Evolutionary conservation across 2,329 filamentous ascomycete species (phyloP), one percentile per base, ranked within the genome.

Genomic region (Xylariales sp.): DNA sequence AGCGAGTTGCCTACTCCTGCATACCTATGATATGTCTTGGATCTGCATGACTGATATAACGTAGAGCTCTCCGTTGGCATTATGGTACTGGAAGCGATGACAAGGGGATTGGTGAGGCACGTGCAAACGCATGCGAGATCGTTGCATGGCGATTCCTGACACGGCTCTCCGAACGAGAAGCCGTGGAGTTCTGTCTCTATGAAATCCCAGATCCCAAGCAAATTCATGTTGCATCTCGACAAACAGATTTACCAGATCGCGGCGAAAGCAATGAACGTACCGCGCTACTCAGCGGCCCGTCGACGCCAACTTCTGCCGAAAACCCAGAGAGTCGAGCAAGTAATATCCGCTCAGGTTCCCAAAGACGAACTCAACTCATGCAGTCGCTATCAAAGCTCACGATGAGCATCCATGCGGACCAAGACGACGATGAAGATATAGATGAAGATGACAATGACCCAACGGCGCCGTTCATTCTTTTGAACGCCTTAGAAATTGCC

Each of bases 401-500:
- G 20, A 69, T 69, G 61, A 70, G 64, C 55, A 65, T 66, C 51
- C 60, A 66, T 9, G 49, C 56, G 32, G 59, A 57, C 14, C 51
- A 52, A 18, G 59, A 61, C 31, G 65, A 66, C 1, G 68, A 70
- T 3, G 70, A 76, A 4, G 59, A 61, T 31, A 64, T 66, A 1
- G 68, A 70, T 3, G 70, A 76, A 4, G 64, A 69, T 4, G 71
- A 76, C 9, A 71, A 77, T 6, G 78, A 86, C 37, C 79, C 85
- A 20, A 85, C 84, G 0, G 74, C 78, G 0, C 77, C 82, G 1
- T 95, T 95, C 58, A 80, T 81, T 25, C 82, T 84, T 14, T 71
- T 95, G 35, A 95, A 93, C 59, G 88, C 88, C 2, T 72, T 97
- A 11, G 84, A 88, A 55, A 84, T 88, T 50, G 84, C 84, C 19